Evolutionary conservation across 164 flowering plant species (phyloP).

Genomic region (Annona squamosa): DNA sequence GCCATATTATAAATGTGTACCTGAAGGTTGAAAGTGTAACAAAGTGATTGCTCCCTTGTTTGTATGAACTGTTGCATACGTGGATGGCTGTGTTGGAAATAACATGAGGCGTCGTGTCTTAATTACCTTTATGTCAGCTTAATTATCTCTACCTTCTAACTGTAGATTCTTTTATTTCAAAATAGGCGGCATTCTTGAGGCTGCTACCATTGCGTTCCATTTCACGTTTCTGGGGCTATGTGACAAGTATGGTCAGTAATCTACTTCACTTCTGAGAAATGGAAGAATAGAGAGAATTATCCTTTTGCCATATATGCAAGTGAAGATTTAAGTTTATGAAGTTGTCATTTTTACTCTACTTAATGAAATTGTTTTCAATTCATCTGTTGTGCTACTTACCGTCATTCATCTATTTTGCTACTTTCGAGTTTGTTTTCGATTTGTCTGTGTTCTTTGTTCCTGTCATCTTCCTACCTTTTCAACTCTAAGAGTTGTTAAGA

Average conservation of each 20-base stretch:
- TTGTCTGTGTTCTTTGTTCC: neutral
- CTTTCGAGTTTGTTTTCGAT: neutral
- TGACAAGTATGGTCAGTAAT: constrained; percentile 65
- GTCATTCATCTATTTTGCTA: neutral
- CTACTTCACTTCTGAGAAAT: neutral
- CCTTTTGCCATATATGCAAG: neutral
- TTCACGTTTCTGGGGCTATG: constrained; percentile 77
- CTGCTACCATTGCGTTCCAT: constrained; percentile 82
- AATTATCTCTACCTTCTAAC: constrained; percentile 7
- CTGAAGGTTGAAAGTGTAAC: too few species aligned
- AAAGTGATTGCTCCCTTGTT: too few species aligned
- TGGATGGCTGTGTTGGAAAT: neutral
- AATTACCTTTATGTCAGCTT: neutral
- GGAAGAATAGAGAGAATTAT: neutral
- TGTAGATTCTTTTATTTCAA: constrained; percentile 6
- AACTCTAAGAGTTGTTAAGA: neutral
- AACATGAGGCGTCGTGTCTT: neutral
- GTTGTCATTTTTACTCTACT: neutral
- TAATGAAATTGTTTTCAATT: neutral
- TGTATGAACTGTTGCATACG: too few species aligned
- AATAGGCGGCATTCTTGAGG: constrained; percentile 69
- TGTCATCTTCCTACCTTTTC: neutral
- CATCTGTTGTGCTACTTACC: neutral
- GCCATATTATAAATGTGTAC: too few species aligned
- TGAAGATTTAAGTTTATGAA: neutral